Conservation (phyloP, 2,329 filamentous ascomycete genomes). For the Shiraia bambusicola region DNA sequence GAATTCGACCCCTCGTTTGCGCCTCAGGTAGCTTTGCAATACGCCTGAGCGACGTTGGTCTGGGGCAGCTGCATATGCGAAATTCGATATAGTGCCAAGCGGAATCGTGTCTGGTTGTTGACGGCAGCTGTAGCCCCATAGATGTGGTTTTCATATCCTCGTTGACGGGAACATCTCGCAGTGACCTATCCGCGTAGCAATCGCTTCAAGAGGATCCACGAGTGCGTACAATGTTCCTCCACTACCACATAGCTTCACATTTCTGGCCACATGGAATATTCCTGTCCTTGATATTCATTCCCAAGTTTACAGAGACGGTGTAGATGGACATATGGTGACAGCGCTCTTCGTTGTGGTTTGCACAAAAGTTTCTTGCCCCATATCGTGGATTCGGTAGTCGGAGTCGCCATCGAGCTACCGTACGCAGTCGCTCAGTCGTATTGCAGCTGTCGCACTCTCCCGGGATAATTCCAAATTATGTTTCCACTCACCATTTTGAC, state of each 20-base stretch:
- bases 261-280: no score
- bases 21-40: slow-evolving; percentile 3
- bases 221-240: no score
- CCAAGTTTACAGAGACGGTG: no score
- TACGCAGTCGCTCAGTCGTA: slow-evolving; percentile 26
- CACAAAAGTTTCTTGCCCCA: not conserved
- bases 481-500: slow-evolving; percentile 44
- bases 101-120: no score
- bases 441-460: slow-evolving; percentile 21
- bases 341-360: slow-evolving; percentile 1
- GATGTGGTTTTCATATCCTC: no score
- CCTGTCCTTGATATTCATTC: no score
- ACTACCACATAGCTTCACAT: no score
- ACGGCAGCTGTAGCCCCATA: no score
- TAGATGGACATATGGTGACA: no score
- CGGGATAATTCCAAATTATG: slow-evolving; percentile 1
- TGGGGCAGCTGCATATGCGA: not conserved
- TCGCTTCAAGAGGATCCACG: no score
- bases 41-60: slow-evolving; percentile 6
- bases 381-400: slow-evolving; percentile 16
- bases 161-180: no score
- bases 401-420: slow-evolving; percentile 22
- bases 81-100: not conserved
- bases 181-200: no score
- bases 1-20: not conserved